A percentile compares a stretch with the other conserved stretches of the same genome.
These are phyloP conservation scores for sorghum (Sorghum bicolor) DNA, from an alignment of 176 grass and related monocot genomes.

Conservation along the genomic window Sorghum_bicolor_NCBIv3 NC_012876.2:61335001-61335500, in stretches of 20 bases:
- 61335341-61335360: not conserved
- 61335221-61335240: not conserved
- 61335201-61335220: too few species aligned
- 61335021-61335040: not conserved
- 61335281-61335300: not conserved
- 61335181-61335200: not conserved
- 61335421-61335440: constrained; percentile 17
- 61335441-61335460: constrained; percentile 17
- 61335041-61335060: not conserved
- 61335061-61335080: not conserved
- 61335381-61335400: constrained; percentile 42
- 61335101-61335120: not conserved
- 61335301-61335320: constrained; percentile 36
- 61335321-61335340: not conserved
- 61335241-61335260: not conserved
- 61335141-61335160: not conserved
- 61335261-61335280: not conserved
- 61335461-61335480: constrained; percentile 17
- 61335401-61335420: constrained; percentile 34
- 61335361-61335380: constrained; percentile 52
- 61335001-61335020: constrained; percentile 15
- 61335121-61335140: not conserved
- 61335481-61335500: constrained; percentile 45
- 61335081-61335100: constrained; percentile 6
- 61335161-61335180: not conserved